Evolutionary conservation across 2,329 filamentous ascomycete species (phyloP), one percentile per base, ranked within the genome.

Genomic region (Monosporascus sp.): DNA sequence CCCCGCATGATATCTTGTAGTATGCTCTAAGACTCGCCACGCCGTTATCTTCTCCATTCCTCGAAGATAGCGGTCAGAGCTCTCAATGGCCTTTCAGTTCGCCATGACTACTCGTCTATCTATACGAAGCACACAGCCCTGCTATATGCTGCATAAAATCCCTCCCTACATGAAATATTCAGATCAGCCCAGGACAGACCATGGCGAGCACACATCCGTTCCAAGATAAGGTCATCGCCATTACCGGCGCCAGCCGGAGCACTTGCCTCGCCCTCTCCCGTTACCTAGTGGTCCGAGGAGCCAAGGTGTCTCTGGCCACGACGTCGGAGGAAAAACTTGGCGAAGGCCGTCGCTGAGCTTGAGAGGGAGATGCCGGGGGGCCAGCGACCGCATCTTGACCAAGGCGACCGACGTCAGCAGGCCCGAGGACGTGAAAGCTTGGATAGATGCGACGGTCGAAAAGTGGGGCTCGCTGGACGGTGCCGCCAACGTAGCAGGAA

Each of bases 401-500:
- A 50, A 27, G 15, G 20, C 60, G 2, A 59, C 70, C 1, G 60
- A 72, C 37, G 64, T 71, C 5, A 58, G 61, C 9, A 64, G 69
- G 15, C 55, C 57, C 15, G 58, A 62, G 6, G 51, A 65, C 11
- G 68, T 72, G 18, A 60, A 68, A 20, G 44, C 46, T 11, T 72
- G 69, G 68, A 68, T 71, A 38, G 56, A 64, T 3, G 54, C 59
- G 15, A 68, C 69, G 0, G 60, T 66, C 20, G 52, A 54, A 7
- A 63, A 55, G 51, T 71, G 65, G 5, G 62, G 63, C 8, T 56
- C 39, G 6, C 45, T 68, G 17, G 62, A 68, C 7, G 68, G 66
- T 2, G 68, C 69, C 17, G 70, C 68, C 9, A 72, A 72, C 49
- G 55, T 71, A 14, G 68, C 69, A 17, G 70, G 70, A 65, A 22